Conservation (phyloP, 352 stramenopile species). For the Phytophthora hibernalis region DNA sequence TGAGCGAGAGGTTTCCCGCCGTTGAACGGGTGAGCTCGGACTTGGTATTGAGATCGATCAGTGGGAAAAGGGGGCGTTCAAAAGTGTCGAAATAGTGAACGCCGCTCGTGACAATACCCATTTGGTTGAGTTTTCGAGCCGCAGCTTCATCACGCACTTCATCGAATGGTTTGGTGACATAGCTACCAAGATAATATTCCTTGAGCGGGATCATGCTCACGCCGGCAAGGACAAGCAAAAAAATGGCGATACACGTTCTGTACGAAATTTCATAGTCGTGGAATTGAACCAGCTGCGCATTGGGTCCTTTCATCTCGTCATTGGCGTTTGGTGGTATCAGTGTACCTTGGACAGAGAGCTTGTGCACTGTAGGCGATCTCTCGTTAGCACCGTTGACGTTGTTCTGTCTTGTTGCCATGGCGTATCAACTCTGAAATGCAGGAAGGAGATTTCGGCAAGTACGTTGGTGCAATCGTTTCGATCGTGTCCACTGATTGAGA, state of each 20-base stretch:
- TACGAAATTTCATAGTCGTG: conserved; percentile 40
- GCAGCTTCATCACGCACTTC: conserved; percentile 47
- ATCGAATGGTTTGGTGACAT: conserved; percentile 49
- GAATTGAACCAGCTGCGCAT: neutral
- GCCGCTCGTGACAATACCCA: conserved; percentile 39
- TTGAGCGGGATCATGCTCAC: conserved; percentile 44
- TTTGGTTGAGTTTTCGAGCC: conserved; percentile 38
- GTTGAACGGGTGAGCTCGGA: conserved; percentile 19
- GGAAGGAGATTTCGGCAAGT: neutral
- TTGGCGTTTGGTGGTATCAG: conserved; percentile 1
- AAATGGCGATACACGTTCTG: conserved; percentile 27
- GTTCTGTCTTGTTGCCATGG: neutral
- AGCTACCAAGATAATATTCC: conserved; percentile 51
- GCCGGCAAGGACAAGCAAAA: conserved; percentile 19
- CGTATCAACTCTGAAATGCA: neutral
- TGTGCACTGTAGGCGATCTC: conserved; percentile 2
- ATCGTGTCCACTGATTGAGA: neutral
- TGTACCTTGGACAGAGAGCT: conserved; percentile 17
- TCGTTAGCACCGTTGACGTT: neutral
- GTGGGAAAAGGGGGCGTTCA: conserved; percentile 25
- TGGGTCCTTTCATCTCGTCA: conserved; percentile 5
- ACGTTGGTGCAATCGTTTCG: neutral
- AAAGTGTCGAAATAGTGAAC: conserved; percentile 52
- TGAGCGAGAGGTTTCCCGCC: conserved; percentile 18
- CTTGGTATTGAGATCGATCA: conserved; percentile 35